These are phyloP conservation scores for Candida xyloterini DNA, from an alignment of 805 yeast genomes.

Conservation along the genomic window DNA sequence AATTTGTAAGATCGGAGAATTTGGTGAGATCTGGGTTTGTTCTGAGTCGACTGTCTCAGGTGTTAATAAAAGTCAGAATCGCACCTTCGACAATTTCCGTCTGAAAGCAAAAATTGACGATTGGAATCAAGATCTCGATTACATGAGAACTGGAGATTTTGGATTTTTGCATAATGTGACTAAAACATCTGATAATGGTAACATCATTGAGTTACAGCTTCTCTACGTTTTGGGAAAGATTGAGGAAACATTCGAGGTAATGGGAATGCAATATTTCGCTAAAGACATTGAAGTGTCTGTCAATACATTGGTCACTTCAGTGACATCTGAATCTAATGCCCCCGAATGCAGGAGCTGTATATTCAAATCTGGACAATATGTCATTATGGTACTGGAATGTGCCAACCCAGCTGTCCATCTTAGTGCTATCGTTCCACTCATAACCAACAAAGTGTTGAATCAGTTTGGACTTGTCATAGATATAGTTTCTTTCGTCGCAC, in stretches of 20 bases:
- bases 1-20: conserved; percentile 83
- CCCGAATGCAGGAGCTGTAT: conserved; percentile 40
- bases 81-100: conserved; percentile 47
- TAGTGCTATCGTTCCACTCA: conserved; percentile 78
- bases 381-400: conserved; percentile 69
- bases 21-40: conserved; percentile 96
- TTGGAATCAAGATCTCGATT: conserved; percentile 60
- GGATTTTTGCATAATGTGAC: conserved; percentile 85
- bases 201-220: conserved; percentile 57
- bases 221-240: conserved; percentile 82
- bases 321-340: not conserved
- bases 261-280: conserved; percentile 91
- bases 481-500: conserved; percentile 73
- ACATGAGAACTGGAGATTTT: conserved; percentile 87
- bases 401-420: conserved; percentile 43
- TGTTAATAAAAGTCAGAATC: conserved; percentile 33
- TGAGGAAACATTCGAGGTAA: conserved; percentile 82
- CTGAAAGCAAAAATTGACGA: conserved; percentile 62
- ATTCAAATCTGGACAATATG: conserved; percentile 78
- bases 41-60: conserved; percentile 77
- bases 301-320: conserved; percentile 32
- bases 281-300: conserved; percentile 74
- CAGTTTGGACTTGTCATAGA: conserved; percentile 82
- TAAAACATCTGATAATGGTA: conserved; percentile 26
- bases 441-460: conserved; percentile 73